Conservation (phyloP, 805 yeast species). For the Clavispora vitiphila region DNA sequence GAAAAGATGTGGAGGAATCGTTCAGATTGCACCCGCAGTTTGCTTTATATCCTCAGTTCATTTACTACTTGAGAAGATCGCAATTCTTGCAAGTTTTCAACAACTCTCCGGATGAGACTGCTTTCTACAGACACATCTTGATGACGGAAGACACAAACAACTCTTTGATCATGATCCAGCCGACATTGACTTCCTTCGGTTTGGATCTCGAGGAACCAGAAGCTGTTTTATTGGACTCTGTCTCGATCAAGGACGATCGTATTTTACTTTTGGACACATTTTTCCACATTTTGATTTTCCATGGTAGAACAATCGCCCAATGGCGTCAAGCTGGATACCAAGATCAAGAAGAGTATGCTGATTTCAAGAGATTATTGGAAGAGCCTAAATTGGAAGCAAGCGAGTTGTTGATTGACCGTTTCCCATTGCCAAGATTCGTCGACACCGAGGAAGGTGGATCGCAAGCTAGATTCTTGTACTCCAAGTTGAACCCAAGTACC, state of each 20-base stretch:
- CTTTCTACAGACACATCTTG: conserved; percentile 90
- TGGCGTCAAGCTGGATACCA: conserved; percentile 97
- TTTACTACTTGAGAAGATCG: conserved; percentile 92
- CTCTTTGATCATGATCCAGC: conserved; percentile 95
- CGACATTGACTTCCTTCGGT: conserved; percentile 82
- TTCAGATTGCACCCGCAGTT: conserved; percentile 82
- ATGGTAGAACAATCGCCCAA: conserved; percentile 89
- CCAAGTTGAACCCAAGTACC: conserved; percentile 92
- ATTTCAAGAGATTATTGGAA: conserved; percentile 79
- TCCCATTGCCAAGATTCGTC: conserved; percentile 96
- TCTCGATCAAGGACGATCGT: conserved; percentile 83
- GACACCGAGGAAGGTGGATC: conserved; percentile 98
- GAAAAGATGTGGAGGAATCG: conserved; percentile 76
- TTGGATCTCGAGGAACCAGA: conserved; percentile 70
- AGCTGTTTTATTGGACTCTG: conserved; percentile 90
- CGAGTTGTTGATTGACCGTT: conserved; percentile 82
- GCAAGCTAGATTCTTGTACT: conserved; percentile 93
- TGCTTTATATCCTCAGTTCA: conserved; percentile 89
- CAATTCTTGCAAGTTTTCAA: conserved; percentile 95
- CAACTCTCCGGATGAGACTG: conserved; percentile 98
- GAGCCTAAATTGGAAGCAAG: conserved; percentile 93
- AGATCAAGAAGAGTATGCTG: conserved; percentile 83
- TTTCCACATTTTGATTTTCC: conserved; percentile 93
- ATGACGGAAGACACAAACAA: conserved; percentile 89
- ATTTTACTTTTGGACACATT: conserved; percentile 89